A percentile compares a stretch with the other conserved stretches of the same genome.
Evolutionary conservation across 2,329 filamentous ascomycete genomes (phyloP).

Genomic region (Chlorencoelia australis): DNA sequence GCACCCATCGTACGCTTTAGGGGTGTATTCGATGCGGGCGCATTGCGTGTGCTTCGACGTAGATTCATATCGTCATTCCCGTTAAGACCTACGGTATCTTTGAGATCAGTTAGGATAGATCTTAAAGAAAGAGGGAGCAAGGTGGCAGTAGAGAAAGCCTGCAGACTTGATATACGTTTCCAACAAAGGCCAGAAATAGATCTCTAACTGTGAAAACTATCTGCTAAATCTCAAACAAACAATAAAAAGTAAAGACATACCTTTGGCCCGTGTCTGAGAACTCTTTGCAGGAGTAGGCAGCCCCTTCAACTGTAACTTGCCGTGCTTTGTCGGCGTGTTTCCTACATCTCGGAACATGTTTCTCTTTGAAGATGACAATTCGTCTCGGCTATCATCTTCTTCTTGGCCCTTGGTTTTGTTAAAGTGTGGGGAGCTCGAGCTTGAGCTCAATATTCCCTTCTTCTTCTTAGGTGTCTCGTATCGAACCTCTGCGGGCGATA

Average conservation of each 20-base stretch:
- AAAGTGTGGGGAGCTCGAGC: no score
- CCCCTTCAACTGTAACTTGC: slow-evolving; percentile 11
- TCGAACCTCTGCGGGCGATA: slow-evolving; percentile 19
- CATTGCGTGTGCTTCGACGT: slow-evolving; percentile 4
- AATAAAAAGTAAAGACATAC: no score
- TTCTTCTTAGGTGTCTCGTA: slow-evolving; percentile 11
- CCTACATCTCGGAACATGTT: background rate
- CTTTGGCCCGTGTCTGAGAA: slow-evolving; percentile 16
- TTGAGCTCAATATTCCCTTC: slow-evolving; percentile 6
- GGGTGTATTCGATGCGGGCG: slow-evolving; percentile 2
- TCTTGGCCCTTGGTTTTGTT: slow-evolving; percentile 1
- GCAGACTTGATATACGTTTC: no score
- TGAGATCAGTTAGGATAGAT: no score
- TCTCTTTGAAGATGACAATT: background rate
- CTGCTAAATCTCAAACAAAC: no score
- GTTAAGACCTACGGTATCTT: background rate
- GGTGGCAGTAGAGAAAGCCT: no score
- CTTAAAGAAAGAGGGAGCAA: no score
- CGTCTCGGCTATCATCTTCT: slow-evolving; percentile 3
- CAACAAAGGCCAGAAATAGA: no score
- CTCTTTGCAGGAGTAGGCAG: slow-evolving; percentile 18
- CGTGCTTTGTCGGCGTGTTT: slow-evolving; percentile 3
- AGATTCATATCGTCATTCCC: background rate
- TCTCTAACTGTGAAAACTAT: no score
- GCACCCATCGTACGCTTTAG: background rate